A percentile compares a stretch with the other conserved stretches of the same genome.
These are phyloP conservation scores for Diaporthe sp. DNA, from an alignment of 2,329 filamentous ascomycete species.

Conservation along the genomic window DNA sequence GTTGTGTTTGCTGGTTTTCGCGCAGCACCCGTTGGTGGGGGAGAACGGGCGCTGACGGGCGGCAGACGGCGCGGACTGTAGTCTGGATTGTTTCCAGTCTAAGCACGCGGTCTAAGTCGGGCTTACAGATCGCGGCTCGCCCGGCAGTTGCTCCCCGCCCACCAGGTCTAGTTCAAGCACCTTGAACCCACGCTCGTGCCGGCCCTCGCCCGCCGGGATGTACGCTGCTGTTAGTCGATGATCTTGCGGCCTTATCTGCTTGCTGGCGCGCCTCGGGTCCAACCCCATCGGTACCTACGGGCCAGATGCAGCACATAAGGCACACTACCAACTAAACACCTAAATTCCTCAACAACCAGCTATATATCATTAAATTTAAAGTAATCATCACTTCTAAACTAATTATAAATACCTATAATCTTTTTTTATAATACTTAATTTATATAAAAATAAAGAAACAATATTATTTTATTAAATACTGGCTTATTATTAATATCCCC, in stretches of 20 bases:
- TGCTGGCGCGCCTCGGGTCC: no score
- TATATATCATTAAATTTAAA: no score
- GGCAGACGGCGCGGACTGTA: constrained; percentile 4
- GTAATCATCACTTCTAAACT: no score
- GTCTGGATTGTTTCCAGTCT: not conserved
- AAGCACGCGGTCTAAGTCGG: not conserved
- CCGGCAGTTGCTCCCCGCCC: constrained; percentile 32
- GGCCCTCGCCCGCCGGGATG: constrained; percentile 9
- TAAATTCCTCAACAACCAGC: no score
- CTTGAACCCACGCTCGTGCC: not conserved
- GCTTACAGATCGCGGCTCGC: constrained; percentile 11
- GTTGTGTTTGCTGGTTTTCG: not conserved
- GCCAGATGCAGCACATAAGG: no score
- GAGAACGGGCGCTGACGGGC: not conserved
- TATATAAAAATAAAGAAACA: no score
- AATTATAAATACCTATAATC: no score
- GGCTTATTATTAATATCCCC: no score
- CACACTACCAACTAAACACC: no score
- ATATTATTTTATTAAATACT: no score
- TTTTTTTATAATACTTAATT: no score
- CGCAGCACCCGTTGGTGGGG: not conserved
- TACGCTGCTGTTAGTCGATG: constrained; percentile 18
- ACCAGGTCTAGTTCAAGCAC: not conserved
- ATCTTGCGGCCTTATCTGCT: constrained; percentile 34
- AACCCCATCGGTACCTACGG: no score